Evolutionary conservation across 2,329 filamentous ascomycete genomes (phyloP).

Genomic region (Ilyonectria robusta): DNA sequence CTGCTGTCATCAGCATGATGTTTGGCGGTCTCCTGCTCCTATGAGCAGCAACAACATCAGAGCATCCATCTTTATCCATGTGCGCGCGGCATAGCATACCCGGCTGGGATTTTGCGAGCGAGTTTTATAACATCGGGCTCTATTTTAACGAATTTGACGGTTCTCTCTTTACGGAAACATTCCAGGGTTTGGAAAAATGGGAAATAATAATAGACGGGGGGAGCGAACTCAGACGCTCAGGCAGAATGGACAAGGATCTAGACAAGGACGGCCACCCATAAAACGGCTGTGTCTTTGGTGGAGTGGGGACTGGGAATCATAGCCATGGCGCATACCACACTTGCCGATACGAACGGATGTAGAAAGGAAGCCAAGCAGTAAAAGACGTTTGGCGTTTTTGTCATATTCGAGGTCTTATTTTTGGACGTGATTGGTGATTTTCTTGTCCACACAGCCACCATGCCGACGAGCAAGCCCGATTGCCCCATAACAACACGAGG

Average conservation of each 20-base stretch:
- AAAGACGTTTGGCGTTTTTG: conserved; percentile 28
- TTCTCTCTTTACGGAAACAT: conserved; percentile 35
- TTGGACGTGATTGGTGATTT: neutral
- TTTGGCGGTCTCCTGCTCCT: conserved; percentile 49
- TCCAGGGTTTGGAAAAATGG: conserved; percentile 16
- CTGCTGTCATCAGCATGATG: conserved; percentile 48
- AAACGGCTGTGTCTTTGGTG: conserved; percentile 24
- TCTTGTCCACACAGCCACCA: neutral
- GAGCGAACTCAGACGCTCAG: conserved; percentile 39
- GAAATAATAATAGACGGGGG: conserved; percentile 40
- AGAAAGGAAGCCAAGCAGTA: conserved; percentile 42
- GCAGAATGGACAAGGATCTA: conserved; percentile 37
- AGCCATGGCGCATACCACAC: conserved; percentile 41
- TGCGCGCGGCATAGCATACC: neutral
- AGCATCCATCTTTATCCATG: conserved; percentile 1
- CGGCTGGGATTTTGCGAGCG: conserved; percentile 1
- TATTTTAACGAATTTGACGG: conserved; percentile 44
- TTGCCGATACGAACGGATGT: conserved; percentile 35
- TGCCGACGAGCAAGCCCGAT: neutral
- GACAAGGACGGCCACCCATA: conserved; percentile 34
- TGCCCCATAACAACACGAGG: neutral
- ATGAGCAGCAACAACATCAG: conserved; percentile 30
- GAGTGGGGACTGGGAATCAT: conserved; percentile 31
- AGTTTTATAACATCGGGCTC: conserved; percentile 31
- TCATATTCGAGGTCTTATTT: neutral